Conservation (phyloP, 2,329 filamentous ascomycete species). For the Cercospora citrullina region DNA sequence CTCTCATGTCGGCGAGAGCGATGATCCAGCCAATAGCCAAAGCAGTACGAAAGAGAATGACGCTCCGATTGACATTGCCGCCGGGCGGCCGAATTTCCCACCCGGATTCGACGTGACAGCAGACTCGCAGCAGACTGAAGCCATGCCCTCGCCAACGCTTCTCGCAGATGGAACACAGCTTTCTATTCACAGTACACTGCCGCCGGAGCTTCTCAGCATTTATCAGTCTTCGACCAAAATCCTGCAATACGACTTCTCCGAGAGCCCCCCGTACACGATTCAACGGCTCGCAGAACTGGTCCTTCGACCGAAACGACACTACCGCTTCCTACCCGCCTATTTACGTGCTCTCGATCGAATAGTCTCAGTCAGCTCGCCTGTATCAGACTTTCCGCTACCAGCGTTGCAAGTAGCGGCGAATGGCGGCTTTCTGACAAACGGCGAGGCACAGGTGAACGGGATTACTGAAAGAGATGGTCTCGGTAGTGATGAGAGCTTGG, state of each 20-base stretch:
- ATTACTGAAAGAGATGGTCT: constrained; percentile 54
- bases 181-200: constrained; percentile 53
- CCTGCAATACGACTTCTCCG: constrained; percentile 60
- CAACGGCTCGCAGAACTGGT: constrained; percentile 89
- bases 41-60: constrained; percentile 69
- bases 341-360: constrained; percentile 89
- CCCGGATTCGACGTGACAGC: constrained; percentile 42
- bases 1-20: constrained; percentile 27
- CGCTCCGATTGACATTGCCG: constrained; percentile 45
- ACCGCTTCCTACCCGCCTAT: constrained; percentile 78
- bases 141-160: constrained; percentile 18
- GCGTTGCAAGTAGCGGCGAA: constrained; percentile 49
- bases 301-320: constrained; percentile 72
- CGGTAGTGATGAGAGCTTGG: constrained; percentile 84
- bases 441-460: constrained; percentile 63
- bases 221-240: constrained; percentile 35
- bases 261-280: constrained; percentile 83
- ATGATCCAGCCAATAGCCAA: constrained; percentile 42
- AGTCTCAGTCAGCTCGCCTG: constrained; percentile 81
- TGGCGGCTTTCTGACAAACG: constrained; percentile 51
- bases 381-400: constrained; percentile 79
- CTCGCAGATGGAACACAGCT: constrained; percentile 17
- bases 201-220: constrained; percentile 63
- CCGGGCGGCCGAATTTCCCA: constrained; percentile 36
- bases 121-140: constrained; percentile 32